A percentile compares a stretch with the other conserved stretches of the same genome.
phyloP scores from a whole-genome alignment of 371 early-diverging fungal species.

The Vairimorpha ceranae region DNA sequence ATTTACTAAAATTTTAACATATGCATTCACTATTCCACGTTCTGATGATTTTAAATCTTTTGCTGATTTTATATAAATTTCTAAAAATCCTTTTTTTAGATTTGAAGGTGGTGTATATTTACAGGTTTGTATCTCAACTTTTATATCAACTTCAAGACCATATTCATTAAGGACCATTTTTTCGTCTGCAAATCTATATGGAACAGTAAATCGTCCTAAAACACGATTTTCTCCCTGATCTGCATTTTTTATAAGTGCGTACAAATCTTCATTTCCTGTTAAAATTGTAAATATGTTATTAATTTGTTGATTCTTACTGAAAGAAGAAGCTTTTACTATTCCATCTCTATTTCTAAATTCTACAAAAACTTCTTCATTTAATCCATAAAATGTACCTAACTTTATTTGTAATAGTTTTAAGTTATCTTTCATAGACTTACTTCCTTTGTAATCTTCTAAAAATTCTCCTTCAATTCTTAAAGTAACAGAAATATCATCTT shows the following conservation, averaged over 20 bases:
- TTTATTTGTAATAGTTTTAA: constrained; percentile 46
- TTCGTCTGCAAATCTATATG: constrained; percentile 38
- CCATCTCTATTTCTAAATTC: constrained; percentile 29
- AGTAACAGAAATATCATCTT: constrained; percentile 39
- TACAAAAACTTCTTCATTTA: constrained; percentile 35
- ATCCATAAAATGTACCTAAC: constrained; percentile 42
- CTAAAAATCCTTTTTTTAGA: constrained; percentile 40
- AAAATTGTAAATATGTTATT: constrained; percentile 38
- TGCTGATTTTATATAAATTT: constrained; percentile 48
- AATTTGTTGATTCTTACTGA: constrained; percentile 25
- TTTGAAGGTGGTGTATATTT: neutral
- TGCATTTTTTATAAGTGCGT: constrained; percentile 33
- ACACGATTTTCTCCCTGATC: constrained; percentile 24
- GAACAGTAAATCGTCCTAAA: constrained; percentile 37
- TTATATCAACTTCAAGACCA: constrained; percentile 18
- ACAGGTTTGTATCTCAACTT: constrained; percentile 24
- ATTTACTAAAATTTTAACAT: constrained; percentile 52
- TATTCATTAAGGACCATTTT: constrained; percentile 19
- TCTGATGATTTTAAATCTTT: constrained; percentile 25
- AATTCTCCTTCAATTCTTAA: constrained; percentile 24
- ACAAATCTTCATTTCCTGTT: constrained; percentile 33
- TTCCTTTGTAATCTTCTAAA: constrained; percentile 23
- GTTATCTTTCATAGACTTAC: constrained; percentile 8
- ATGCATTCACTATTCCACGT: constrained; percentile 37
- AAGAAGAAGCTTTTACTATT: constrained; percentile 4